Base-by-base conservation (phyloP, 1,139 yeast genomes). In the Suhomyces wounanorum region DNA sequence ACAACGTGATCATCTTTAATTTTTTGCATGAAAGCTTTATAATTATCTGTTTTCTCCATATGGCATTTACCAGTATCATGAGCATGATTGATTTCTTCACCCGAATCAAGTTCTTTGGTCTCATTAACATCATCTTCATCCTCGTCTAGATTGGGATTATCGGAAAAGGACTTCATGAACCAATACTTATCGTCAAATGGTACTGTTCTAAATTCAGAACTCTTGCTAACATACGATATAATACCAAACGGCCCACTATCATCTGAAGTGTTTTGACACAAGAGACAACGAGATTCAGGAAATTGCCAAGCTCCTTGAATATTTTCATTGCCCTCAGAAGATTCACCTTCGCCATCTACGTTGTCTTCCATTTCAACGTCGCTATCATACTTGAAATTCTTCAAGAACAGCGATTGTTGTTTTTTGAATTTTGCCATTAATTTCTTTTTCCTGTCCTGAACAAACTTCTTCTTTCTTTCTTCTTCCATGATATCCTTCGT, bases 201-300 rank as follows among this genome's bases (percentile, higher is more conserved):
- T 14, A 87, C 77, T 13, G 75, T 71, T 47, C 96, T 69, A 54
- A 83, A 82, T 45, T 81, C 85, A 6, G 89, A 81, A 0, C 88
- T 75, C 44, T 78, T 78, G 3, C 84, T 73, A 28, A 86, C 73
- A 60, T 83, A 79, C 9, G 87, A 78, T 40, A 88, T 81, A 14
- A 87, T 78, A 0, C 96, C 97, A 70, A 87, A 90, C 0, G 89
- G 82, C 10, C 89, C 91, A 23, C 82, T 81, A 45, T 81, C 79
- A 23, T 79, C 82, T 2, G 85, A 79, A 0, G 91, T 86, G 82
- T 89, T 90, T 59, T 92, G 96, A 65, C 99, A 94, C 30, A 94
- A 76, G 39, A 92, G 86, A 64, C 99, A 94, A 54, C 84, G 87
- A 38, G 86, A 85, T 40, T 84, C 87, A 0, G 96, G 96, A 60